A percentile compares a stretch with the other conserved stretches of the same genome.
Conservation (phyloP, 805 yeast genomes). For the Wickerhamiella kurtzmanii region DNA sequence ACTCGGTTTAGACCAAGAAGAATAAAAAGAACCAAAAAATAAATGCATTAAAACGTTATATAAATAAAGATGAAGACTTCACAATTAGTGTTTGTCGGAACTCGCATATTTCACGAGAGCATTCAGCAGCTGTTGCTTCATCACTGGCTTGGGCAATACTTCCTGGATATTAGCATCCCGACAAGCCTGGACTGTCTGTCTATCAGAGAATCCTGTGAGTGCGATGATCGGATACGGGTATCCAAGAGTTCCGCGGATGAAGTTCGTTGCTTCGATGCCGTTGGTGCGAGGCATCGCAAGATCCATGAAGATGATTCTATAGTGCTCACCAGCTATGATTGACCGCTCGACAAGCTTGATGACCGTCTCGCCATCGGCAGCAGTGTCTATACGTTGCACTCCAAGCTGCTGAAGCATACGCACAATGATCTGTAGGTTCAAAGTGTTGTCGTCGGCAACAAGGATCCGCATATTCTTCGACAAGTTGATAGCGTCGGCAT, state of each 20-base stretch:
- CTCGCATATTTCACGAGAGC: conserved; percentile 7
- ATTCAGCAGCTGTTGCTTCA: conserved; percentile 24
- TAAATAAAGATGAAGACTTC: too few species aligned
- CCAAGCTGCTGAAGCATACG: conserved; percentile 80
- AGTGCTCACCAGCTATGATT: conserved; percentile 27
- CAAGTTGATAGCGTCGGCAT: not conserved
- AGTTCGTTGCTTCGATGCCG: conserved; percentile 25
- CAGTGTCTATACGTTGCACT: conserved; percentile 51
- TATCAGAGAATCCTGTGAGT: conserved; percentile 85
- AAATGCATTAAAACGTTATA: not conserved
- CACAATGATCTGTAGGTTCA: conserved; percentile 82
- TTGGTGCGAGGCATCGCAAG: conserved; percentile 23
- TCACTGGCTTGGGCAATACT: conserved; percentile 73
- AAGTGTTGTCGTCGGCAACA: conserved; percentile 81
- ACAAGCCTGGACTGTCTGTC: conserved; percentile 71
- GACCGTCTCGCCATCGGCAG: conserved; percentile 83
- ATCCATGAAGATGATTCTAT: conserved; percentile 23
- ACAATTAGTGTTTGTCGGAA: not conserved
- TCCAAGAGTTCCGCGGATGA: conserved; percentile 51
- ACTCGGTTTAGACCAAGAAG: too few species aligned
- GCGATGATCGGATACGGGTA: conserved; percentile 75
- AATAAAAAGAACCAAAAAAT: not conserved
- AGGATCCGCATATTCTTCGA: conserved; percentile 31
- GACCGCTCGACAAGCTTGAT: conserved; percentile 49
- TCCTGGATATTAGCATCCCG: conserved; percentile 76